A percentile compares a stretch with the other conserved stretches of the same genome.
These are phyloP conservation scores for Globisporangium paddicum DNA, from an alignment of 352 stramenopile species.

Conservation along the genomic window DNA sequence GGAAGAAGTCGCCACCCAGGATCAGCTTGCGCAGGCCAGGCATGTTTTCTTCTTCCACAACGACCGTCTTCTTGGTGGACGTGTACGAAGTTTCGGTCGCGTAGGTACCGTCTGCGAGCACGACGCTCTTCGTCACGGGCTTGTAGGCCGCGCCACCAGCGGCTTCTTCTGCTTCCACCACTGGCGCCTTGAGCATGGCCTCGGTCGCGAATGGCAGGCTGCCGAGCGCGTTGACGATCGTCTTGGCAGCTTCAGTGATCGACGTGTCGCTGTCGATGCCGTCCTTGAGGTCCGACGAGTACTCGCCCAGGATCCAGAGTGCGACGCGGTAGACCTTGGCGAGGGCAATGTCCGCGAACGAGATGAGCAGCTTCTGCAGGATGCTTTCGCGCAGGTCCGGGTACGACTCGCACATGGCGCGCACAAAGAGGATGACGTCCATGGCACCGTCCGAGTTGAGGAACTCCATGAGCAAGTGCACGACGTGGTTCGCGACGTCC, in stretches of 20 bases:
- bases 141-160: conserved; percentile 64
- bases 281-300: conserved; percentile 53
- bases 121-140: conserved; percentile 96
- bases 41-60: conserved; percentile 60
- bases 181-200: conserved; percentile 42
- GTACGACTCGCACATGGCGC: conserved; percentile 97
- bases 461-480: conserved; percentile 99
- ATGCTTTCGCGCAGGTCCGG: conserved; percentile 90
- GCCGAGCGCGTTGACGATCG: conserved; percentile 89
- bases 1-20: conserved; percentile 95
- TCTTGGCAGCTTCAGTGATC: conserved; percentile 66
- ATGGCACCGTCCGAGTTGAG: conserved; percentile 95
- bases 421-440: conserved; percentile 98
- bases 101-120: conserved; percentile 99
- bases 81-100: conserved; percentile 95
- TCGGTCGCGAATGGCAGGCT: conserved; percentile 66
- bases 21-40: conserved; percentile 86
- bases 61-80: conserved; percentile 31
- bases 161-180: conserved; percentile 12
- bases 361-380: conserved; percentile 93
- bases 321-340: conserved; percentile 96
- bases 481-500: conserved; percentile 96
- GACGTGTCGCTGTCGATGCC: conserved; percentile 53
- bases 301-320: conserved; percentile 97
- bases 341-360: conserved; percentile 91